phyloP scores from a whole-genome alignment of 257 asterid species.

The Thymus quinquecostatus region DNA sequence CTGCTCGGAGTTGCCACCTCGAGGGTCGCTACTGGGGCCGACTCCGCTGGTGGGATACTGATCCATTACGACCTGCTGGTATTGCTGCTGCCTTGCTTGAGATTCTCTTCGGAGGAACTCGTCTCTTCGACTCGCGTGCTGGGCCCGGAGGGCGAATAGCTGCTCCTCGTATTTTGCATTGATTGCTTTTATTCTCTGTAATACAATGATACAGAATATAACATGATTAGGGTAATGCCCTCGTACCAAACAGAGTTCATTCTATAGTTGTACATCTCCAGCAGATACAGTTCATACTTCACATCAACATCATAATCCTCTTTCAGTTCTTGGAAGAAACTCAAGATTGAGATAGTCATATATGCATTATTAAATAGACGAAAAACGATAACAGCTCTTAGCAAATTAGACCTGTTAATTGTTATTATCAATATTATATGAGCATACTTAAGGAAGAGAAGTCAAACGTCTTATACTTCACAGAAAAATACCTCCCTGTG shows the following conservation, averaged over 20 bases:
- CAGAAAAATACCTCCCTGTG: constrained; percentile 78
- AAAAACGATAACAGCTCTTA: constrained; percentile 6
- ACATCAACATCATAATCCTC: neutral
- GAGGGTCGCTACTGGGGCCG: constrained; percentile 50
- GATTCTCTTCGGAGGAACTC: constrained; percentile 70
- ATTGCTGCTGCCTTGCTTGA: constrained; percentile 64
- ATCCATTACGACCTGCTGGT: constrained; percentile 61
- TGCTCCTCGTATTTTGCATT: constrained; percentile 68
- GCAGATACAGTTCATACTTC: neutral
- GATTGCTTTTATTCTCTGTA: constrained; percentile 68
- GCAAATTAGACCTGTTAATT: neutral
- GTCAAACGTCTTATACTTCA: constrained; percentile 14
- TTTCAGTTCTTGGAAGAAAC: neutral
- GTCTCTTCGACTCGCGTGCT: constrained; percentile 63
- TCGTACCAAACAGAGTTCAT: too few species aligned
- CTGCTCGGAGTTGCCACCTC: constrained; percentile 47
- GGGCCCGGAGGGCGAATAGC: constrained; percentile 59
- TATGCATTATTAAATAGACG: neutral
- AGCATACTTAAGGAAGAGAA: neutral
- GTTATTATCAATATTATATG: neutral
- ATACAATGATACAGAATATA: neutral
- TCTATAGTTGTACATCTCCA: neutral
- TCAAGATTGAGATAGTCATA: neutral
- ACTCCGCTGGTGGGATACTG: constrained; percentile 49
- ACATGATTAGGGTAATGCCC: constrained; percentile 3